Evolutionary conservation across 495 filamentous ascomycete species (phyloP), one percentile per base, ranked within the genome.

Genomic region (Penicillium silybi): DNA sequence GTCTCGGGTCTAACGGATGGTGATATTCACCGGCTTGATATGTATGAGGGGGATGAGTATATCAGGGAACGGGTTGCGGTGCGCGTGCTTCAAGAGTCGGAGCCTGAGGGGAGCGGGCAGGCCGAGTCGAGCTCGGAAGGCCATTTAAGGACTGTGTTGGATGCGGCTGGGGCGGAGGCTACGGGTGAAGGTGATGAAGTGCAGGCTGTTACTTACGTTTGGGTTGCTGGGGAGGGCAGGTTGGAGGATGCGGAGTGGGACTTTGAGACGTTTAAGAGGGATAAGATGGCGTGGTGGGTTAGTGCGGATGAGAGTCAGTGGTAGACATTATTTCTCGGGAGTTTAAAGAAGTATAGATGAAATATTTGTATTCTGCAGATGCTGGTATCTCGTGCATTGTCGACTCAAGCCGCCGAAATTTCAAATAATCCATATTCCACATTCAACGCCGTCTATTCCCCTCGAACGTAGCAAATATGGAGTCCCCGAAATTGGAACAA

Each of bases 11-110:
- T 98, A 22, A 93, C 88, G 2, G 79, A 83, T 11, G 83, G 78
- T 0, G 89, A 97, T 60, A 69, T 96, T 23, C 70, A 76, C 57
- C 81, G 88, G 6, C 77, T 98, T 2, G 91, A 97, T 57, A 62
- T 69, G 8, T 98, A 95, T 57, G 93, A 98, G 65, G 93, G 93
- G 0, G 41, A 44, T 0, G 77, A 90, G 60, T 98, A 97, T 62
- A 64, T 74, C 20, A 79, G 89, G 32, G 60, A 65, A 17, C 71
- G 58, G 10, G 88, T 97, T 6, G 75, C 66, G 6, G 85, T 85
- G 20, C 76, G 72, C 20, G 56, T 85, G 2, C 59, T 90, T 23
- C 64, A 61, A 2, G 73, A 72, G 9, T 63, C 70, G 1, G 62
- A 71, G 0, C 67, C 62, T 17, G 38, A 41, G 23, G 41, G 23